Percentiles rank a stretch among this genome's conserved stretches.
phyloP scores from a whole-genome alignment of 176 grass and related monocot species.

The Carex littledalei region DNA sequence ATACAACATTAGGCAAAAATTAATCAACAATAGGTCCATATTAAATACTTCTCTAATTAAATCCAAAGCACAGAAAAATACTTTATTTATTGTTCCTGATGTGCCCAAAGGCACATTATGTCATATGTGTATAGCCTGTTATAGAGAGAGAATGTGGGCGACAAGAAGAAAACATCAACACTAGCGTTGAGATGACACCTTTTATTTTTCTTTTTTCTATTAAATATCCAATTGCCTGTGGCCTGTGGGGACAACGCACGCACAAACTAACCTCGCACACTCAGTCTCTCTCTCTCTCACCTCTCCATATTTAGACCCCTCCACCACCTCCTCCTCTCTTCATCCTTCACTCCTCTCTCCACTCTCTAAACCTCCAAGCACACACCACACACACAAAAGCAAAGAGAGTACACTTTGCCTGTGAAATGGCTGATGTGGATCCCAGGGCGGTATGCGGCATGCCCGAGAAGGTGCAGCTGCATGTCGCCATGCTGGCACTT shows the following conservation, averaged over 20 bases:
- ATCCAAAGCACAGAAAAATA: neutral
- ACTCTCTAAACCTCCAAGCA: neutral
- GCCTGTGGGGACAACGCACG: constrained; percentile 21
- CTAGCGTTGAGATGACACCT: constrained; percentile 32
- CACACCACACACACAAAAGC: neutral
- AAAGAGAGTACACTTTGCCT: neutral
- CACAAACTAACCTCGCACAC: neutral
- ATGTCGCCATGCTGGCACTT: constrained; percentile 87
- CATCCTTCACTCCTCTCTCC: neutral
- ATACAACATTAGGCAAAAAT: neutral
- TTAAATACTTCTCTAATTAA: neutral
- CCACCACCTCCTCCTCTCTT: constrained; percentile 9
- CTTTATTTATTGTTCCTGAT: neutral
- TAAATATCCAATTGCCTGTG: neutral
- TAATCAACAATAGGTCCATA: neutral
- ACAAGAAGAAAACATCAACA: constrained; percentile 30
- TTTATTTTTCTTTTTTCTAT: constrained; percentile 6
- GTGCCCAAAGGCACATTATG: neutral
- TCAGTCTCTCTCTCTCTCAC: neutral
- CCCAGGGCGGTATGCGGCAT: constrained; percentile 53
- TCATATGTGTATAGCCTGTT: neutral
- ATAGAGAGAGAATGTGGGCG: constrained; percentile 19
- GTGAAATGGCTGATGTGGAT: constrained; percentile 63
- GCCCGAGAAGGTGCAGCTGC: constrained; percentile 91
- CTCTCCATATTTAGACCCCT: constrained; percentile 40